phyloP scores from a whole-genome alignment of 2,329 filamentous ascomycete genomes.

The Aureobasidium sp. region DNA sequence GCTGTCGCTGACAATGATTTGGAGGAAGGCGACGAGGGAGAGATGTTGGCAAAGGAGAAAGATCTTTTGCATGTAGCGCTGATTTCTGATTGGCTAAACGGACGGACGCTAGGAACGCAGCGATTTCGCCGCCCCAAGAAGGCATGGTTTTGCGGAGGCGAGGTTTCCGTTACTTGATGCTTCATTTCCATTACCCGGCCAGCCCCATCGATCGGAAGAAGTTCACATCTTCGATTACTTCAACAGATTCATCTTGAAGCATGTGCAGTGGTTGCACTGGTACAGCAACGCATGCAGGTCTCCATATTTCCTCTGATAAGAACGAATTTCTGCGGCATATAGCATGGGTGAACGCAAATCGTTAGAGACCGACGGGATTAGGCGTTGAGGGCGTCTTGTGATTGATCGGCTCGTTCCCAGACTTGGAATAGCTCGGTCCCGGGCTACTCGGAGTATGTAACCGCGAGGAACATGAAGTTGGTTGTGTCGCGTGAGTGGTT shows the following conservation, averaged over 20 bases:
- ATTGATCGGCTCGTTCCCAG: conserved; percentile 7
- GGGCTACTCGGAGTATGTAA: not conserved
- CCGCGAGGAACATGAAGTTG: not conserved
- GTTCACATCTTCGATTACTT: not conserved
- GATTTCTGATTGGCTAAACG: not conserved
- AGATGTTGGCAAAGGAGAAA: conserved; percentile 10
- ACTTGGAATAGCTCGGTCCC: conserved; percentile 2
- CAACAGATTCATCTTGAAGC: not conserved
- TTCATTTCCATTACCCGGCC: conserved; percentile 8
- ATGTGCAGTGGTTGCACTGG: not conserved
- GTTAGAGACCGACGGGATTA: not conserved
- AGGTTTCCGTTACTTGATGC: conserved; percentile 10
- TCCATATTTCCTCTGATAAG: not conserved
- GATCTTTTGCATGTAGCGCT: conserved; percentile 8
- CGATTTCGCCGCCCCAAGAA: conserved; percentile 6
- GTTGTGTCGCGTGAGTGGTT: conserved; percentile 12
- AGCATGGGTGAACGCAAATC: not conserved
- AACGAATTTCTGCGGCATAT: not conserved
- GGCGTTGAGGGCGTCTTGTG: conserved; percentile 14
- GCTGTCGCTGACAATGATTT: not conserved
- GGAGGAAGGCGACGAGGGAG: not conserved
- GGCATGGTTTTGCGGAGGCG: conserved; percentile 2
- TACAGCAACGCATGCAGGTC: too few relatives aligned
- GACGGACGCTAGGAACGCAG: not conserved
- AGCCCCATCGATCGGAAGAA: not conserved